Conservation (phyloP, 306 rosid genomes). For the Cyclanthera cordifolia region DNA sequence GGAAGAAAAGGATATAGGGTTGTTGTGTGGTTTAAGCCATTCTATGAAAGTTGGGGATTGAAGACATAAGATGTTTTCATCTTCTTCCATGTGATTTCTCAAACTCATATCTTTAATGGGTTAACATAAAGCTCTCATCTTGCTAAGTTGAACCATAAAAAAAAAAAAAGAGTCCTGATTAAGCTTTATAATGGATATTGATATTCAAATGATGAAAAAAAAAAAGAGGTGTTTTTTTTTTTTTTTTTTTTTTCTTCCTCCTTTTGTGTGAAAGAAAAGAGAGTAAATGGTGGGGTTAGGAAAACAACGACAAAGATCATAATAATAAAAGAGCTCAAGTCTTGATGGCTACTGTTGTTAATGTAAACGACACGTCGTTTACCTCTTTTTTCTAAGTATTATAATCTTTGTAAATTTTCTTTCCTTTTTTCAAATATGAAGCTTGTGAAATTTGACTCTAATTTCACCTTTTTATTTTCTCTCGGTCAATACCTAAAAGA, state of each 20-base stretch:
- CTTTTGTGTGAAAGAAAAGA: conserved; percentile 19
- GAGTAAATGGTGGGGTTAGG: conserved; percentile 42
- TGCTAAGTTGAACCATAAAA: not conserved
- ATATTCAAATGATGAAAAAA: conserved; percentile 20
- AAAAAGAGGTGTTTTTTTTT: not conserved
- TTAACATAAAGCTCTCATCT: conserved; percentile 14
- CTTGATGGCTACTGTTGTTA: not conserved
- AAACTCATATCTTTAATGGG: conserved; percentile 56
- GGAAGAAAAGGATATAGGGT: conserved; percentile 22
- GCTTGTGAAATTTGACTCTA: not conserved
- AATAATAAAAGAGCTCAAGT: not conserved
- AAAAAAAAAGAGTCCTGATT: not conserved
- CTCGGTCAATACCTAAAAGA: conserved; percentile 8
- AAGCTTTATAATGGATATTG: conserved; percentile 26
- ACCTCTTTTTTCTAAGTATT: too few species aligned
- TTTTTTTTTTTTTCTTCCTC: not conserved
- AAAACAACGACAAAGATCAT: not conserved
- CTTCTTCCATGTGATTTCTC: conserved; percentile 36
- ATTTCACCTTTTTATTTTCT: too few species aligned
- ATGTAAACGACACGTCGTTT: conserved; percentile 9
- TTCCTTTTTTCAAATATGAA: not conserved
- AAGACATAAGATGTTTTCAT: conserved; percentile 32
- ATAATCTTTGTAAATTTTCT: not conserved
- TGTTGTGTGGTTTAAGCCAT: conserved; percentile 67
- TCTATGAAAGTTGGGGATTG: conserved; percentile 80